Conservation (phyloP, 177 flowering plant genomes). For the Vitis hybrid region DNA sequence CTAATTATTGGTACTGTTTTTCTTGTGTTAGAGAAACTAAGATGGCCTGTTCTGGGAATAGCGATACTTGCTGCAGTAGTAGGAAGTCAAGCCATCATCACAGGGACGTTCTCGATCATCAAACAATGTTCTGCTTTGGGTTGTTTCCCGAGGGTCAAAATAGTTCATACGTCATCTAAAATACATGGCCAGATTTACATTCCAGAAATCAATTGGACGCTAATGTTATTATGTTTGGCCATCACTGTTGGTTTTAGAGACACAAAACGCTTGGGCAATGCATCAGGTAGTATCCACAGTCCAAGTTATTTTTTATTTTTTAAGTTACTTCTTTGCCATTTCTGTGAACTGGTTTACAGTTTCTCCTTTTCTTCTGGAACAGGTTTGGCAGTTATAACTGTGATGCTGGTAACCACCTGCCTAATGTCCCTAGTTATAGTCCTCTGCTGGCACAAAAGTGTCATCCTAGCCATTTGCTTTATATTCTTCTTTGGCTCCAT, state of each 20-base stretch:
- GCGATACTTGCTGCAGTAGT: slow-evolving; percentile 76
- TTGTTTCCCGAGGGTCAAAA: slow-evolving; percentile 68
- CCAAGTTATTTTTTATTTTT: no score
- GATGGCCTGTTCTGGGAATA: slow-evolving; percentile 67
- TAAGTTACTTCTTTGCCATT: background rate
- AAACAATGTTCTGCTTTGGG: slow-evolving; percentile 65
- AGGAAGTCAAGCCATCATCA: slow-evolving; percentile 76
- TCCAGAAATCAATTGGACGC: slow-evolving; percentile 72
- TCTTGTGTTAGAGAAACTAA: slow-evolving; percentile 42
- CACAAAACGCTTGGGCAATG: slow-evolving; percentile 68
- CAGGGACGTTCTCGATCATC: slow-evolving; percentile 71
- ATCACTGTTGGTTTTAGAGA: slow-evolving; percentile 71
- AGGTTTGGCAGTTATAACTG: slow-evolving; percentile 77
- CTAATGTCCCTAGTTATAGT: slow-evolving; percentile 77
- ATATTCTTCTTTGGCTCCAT: slow-evolving; percentile 64
- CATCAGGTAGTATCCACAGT: slow-evolving; percentile 48
- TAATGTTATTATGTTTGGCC: slow-evolving; percentile 69
- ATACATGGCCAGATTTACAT: slow-evolving; percentile 75
- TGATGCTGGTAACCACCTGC: slow-evolving; percentile 79
- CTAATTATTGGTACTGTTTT: slow-evolving; percentile 2
- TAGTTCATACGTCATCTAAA: slow-evolving; percentile 67
- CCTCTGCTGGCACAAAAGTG: slow-evolving; percentile 58
- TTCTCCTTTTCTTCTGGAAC: slow-evolving; percentile 17
- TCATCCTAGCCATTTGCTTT: slow-evolving; percentile 49
- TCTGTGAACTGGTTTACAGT: background rate